Evolutionary conservation across 352 stramenopile species (phyloP).

Genomic region (Globisporangium megalacanthum): DNA sequence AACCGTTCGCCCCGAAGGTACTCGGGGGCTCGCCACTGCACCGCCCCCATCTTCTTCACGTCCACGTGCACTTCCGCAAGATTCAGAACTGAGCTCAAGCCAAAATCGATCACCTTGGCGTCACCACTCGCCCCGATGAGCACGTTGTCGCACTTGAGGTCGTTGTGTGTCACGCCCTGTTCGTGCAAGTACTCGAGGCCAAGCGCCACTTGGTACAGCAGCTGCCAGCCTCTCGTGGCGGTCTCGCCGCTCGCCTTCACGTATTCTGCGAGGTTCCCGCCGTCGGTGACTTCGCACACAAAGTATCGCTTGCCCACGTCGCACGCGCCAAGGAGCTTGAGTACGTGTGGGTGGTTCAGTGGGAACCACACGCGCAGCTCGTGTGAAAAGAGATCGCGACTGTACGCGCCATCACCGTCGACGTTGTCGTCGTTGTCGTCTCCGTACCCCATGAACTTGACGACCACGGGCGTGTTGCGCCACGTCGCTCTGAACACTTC

Average conservation of each 20-base stretch:
- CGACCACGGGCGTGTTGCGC: background rate
- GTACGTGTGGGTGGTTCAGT: conserved; percentile 3
- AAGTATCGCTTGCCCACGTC: conserved; percentile 2
- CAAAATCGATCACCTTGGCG: conserved; percentile 11
- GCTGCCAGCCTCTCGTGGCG: background rate
- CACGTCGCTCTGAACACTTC: background rate
- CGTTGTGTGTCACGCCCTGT: conserved; percentile 3
- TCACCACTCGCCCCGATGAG: background rate
- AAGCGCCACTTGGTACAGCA: background rate
- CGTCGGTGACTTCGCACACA: conserved; percentile 2
- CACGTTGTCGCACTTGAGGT: conserved; percentile 10
- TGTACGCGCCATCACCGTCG: background rate
- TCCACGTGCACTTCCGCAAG: background rate
- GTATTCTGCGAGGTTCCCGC: background rate
- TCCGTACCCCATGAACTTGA: conserved; percentile 9
- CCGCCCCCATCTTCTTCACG: background rate
- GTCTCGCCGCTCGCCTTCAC: background rate
- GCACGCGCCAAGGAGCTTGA: conserved; percentile 8
- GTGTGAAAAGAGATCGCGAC: conserved; percentile 3
- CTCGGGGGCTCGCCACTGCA: conserved; percentile 2
- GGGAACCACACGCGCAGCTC: conserved; percentile 9
- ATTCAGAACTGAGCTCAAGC: conserved; percentile 6
- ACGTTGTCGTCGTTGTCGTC: background rate
- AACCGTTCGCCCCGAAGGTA: background rate
- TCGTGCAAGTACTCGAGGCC: conserved; percentile 3